Evolutionary conservation across 2,329 filamentous ascomycete species (phyloP), one percentile per base, ranked within the genome.

Genomic region (Phialophora macrospora): DNA sequence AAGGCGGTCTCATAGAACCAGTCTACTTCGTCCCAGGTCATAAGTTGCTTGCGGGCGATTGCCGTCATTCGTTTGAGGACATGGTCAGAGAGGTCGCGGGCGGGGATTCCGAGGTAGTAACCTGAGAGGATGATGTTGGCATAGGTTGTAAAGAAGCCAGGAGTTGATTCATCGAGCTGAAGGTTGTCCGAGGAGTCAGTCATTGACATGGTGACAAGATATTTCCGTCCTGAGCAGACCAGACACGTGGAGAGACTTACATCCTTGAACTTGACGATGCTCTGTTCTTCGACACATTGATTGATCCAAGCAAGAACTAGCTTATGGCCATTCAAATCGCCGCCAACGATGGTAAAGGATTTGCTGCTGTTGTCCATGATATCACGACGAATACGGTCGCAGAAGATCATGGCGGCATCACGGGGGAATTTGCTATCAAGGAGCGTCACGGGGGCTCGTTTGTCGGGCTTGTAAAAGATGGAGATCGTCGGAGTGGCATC

Each of bases 351-450:
- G 38, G 66, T 70, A 60, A 67, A 68, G 20, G 68, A 68, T 66
- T 70, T 70, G 52, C 62, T 55, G 56, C 58, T 62, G 66, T 68
- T 63, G 14, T 69, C 64, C 60, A 66, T 60, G 28, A 71, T 52
- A 26, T 67, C 61, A 51, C 54, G 58, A 30, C 69, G 69, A 55
- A 69, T 65, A 9, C 65, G 67, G 41, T 69, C 63, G 57, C 67
- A 67, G 67, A 68, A 68, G 38, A 71, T 63, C 65, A 69, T 69
- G 51, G 67, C 65, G 38, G 63, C 62, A 34, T 69, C 67, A 22
- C 64, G 65, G 6, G 62, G 49, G 49, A 69, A 63, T 22, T 63
- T 67, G 61, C 61, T 54, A 44, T 69, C 64, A 24, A 69, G 4
- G 11, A 63, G 60, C 22, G 64, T 57, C 3, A 62, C 14, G 14